Conservation (phyloP, 2,329 filamentous ascomycete species). For the Emmonsiellopsis sp. region DNA sequence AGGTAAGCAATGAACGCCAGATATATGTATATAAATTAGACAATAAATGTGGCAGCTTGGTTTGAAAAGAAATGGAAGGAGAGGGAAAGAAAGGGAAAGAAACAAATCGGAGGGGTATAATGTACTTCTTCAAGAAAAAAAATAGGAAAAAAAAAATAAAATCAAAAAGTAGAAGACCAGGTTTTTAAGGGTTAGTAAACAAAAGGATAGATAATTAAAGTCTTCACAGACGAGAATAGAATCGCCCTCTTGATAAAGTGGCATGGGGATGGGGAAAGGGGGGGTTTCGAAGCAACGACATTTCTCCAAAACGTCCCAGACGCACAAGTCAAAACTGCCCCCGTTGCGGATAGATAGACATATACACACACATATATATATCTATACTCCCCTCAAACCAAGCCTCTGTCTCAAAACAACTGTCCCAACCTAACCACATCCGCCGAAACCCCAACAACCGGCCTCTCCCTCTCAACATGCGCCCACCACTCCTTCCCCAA, state of each 20-base stretch:
- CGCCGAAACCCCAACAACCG: not conserved
- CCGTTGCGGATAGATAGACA: slow-evolving; percentile 14
- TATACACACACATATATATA: slow-evolving; percentile 7
- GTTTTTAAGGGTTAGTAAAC: slow-evolving; percentile 4
- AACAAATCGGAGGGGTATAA: not conserved
- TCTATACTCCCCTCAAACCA: not conserved
- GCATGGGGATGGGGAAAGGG: too few relatives aligned
- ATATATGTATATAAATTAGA: not conserved
- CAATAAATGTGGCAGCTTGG: not conserved
- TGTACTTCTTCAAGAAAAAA: slow-evolving; percentile 1
- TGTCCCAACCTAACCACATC: slow-evolving; percentile 2
- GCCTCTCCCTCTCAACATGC: slow-evolving; percentile 35
- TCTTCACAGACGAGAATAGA: too few relatives aligned
- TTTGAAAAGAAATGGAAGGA: not conserved
- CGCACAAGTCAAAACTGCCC: too few relatives aligned
- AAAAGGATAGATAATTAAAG: too few relatives aligned
- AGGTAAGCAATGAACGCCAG: too few relatives aligned
- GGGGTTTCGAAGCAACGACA: too few relatives aligned
- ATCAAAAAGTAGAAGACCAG: too few relatives aligned
- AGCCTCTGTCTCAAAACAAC: not conserved
- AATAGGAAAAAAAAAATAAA: slow-evolving; percentile 2
- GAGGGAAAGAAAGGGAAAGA: not conserved
- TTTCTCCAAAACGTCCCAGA: too few relatives aligned
- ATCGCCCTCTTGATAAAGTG: too few relatives aligned
- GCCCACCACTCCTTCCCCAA: slow-evolving; percentile 37